Base-by-base conservation (phyloP, 768 basidiomycete genomes). In the Kwoniella sp. region DNA sequence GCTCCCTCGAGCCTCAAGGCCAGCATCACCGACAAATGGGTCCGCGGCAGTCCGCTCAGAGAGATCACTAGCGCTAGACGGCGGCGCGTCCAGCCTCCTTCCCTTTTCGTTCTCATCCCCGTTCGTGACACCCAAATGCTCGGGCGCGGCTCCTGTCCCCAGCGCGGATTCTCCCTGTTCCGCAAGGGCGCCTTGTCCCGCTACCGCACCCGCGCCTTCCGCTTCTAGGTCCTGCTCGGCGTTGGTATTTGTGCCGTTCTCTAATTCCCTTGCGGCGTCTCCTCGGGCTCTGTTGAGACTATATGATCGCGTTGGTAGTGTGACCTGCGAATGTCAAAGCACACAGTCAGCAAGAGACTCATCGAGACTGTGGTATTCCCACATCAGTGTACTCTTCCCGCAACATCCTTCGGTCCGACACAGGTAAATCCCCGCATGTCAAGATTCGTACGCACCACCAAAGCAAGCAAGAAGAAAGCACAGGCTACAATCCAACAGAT, bases 401-500 rank as follows among this genome's bases (percentile, higher is more conserved):
- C n/a, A n/a, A n/a, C n/a, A n/a, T n/a, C n/a, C n/a, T n/a, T n/a
- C n/a, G n/a, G n/a, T n/a, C n/a, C n/a, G n/a, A n/a, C n/a, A n/a
- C 20, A 9, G 38, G 20, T 41, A 8, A 52, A 52, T 20, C 23
- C 50, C 12, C 25, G 50, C 9, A 52, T 11, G 50, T 8, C 25
- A 12, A 29, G 9, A 3, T n/a, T n/a, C n/a, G n/a, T n/a, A 58
- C 58, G 2, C 25, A 67, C 58, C 23, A 60, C 30, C 28, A 67
- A 34, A 26, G 65, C 65, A 13, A 34, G 50, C 13, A 41, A n/a
- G 53, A 66, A 60, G 48, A 67, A 58, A 22, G 31, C 66, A 20
- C 59, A 61, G 7, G 45, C 66, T 12, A 67, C 54, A 25, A 67
- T 62, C 66, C 66, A 67, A 34, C 66, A 67, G 15, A 48, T 45